Evolutionary conservation across 1,139 yeast species (phyloP).

Genomic region (Candida pseudoviswanathii): DNA sequence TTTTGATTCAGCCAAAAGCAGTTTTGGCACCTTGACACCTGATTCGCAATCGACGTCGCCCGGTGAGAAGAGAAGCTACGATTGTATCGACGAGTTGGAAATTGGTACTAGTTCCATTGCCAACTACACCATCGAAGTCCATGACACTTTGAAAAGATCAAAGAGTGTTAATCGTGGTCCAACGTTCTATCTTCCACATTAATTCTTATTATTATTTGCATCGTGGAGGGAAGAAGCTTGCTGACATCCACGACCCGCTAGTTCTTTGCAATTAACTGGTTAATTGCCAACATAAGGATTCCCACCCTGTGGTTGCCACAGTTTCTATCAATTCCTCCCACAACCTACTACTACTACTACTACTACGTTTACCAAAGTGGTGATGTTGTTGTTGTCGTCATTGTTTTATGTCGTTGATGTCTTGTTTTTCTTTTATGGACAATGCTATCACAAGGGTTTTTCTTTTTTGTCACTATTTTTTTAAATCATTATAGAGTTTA

Average conservation of each 20-base stretch:
- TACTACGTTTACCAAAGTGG: neutral
- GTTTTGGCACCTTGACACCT: constrained; percentile 15
- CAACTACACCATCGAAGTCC: constrained; percentile 5
- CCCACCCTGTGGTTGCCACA: neutral
- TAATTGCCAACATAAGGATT: neutral
- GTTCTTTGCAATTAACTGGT: neutral
- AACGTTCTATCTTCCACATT: constrained; percentile 21
- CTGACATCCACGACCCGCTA: neutral
- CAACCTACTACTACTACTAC: neutral
- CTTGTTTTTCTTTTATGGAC: neutral
- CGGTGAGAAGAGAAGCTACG: constrained; percentile 16
- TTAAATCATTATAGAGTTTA: neutral
- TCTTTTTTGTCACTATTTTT: neutral
- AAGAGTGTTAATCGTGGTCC: constrained; percentile 19
- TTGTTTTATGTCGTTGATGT: neutral
- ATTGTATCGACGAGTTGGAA: constrained; percentile 15
- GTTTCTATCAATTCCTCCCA: neutral
- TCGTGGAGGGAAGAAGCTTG: neutral
- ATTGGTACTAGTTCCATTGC: constrained; percentile 11
- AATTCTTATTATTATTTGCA: constrained; percentile 1
- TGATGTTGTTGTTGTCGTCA: neutral
- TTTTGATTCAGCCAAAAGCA: constrained; percentile 5
- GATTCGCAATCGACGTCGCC: constrained; percentile 15
- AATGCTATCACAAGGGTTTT: neutral
- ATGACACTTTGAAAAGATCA: constrained; percentile 23